Evolutionary conservation across 2,329 filamentous ascomycete species (phyloP).

Genomic region (Hypoxylon sp.): DNA sequence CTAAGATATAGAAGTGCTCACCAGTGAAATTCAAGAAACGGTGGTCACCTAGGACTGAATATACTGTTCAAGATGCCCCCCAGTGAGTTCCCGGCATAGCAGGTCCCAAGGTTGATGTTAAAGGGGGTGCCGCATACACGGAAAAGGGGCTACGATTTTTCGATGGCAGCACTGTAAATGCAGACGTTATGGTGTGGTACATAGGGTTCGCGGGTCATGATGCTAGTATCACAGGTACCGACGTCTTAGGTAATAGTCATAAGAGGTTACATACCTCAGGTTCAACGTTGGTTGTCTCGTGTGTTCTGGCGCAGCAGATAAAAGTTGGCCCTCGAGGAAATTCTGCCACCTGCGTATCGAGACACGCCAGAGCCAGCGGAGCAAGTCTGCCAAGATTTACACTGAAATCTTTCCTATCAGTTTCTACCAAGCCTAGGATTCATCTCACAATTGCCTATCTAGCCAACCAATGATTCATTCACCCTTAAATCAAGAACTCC

Average conservation of each 20-base stretch:
- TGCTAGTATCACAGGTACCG: slow-evolving; percentile 48
- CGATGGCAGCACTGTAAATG: slow-evolving; percentile 55
- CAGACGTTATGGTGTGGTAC: slow-evolving; percentile 60
- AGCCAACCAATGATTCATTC: background rate
- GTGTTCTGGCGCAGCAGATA: slow-evolving; percentile 61
- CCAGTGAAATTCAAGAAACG: no score
- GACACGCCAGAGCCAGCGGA: slow-evolving; percentile 3
- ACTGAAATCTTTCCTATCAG: no score
- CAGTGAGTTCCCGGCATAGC: background rate
- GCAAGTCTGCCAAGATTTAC: background rate
- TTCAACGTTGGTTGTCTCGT: slow-evolving; percentile 56
- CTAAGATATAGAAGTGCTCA: no score
- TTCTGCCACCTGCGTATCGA: slow-evolving; percentile 56
- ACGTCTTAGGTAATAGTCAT: slow-evolving; percentile 50
- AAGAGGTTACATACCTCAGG: slow-evolving; percentile 52
- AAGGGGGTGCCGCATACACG: slow-evolving; percentile 53
- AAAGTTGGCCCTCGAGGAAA: slow-evolving; percentile 55
- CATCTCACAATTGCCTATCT: background rate
- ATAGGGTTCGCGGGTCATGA: slow-evolving; percentile 58
- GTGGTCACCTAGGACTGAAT: background rate
- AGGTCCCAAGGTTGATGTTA: slow-evolving; percentile 51
- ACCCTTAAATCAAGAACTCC: background rate
- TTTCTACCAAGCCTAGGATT: no score
- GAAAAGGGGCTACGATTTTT: slow-evolving; percentile 53
- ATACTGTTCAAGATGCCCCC: background rate